Conservation (phyloP, 495 filamentous ascomycete genomes). For the Aspergillus steynii region DNA sequence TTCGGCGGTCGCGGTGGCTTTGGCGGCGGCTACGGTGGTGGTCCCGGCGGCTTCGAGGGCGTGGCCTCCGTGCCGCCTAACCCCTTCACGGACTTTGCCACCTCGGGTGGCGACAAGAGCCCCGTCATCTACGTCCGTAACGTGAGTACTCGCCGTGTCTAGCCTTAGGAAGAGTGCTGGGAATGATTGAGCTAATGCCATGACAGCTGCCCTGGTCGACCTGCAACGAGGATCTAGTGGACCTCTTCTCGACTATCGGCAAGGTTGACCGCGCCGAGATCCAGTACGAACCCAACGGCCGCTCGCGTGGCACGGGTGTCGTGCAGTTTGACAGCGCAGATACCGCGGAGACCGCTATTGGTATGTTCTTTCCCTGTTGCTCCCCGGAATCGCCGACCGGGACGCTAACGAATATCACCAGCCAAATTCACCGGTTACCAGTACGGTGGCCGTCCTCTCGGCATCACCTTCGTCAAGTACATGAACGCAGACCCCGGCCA, state of each 20-base stretch:
- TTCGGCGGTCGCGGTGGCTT: slow-evolving; percentile 50
- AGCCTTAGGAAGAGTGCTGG: too few relatives aligned
- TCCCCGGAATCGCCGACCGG: background rate
- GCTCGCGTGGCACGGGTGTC: slow-evolving; percentile 92
- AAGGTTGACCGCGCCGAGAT: slow-evolving; percentile 98
- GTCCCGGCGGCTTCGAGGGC: slow-evolving; percentile 31
- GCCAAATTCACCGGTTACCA: slow-evolving; percentile 96
- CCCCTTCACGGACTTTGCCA: slow-evolving; percentile 92
- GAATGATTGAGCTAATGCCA: background rate
- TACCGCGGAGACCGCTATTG: slow-evolving; percentile 87
- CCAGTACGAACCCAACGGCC: slow-evolving; percentile 95
- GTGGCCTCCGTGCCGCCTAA: slow-evolving; percentile 67
- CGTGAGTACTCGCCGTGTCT: slow-evolving; percentile 57
- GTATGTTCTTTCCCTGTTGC: slow-evolving; percentile 42
- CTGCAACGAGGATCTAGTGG: slow-evolving; percentile 93
- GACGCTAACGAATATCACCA: slow-evolving; percentile 18
- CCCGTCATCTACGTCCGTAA: slow-evolving; percentile 94
- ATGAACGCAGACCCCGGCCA: slow-evolving; percentile 60
- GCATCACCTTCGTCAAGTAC: slow-evolving; percentile 91
- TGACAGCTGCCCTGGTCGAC: slow-evolving; percentile 94
- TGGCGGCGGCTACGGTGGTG: slow-evolving; percentile 48
- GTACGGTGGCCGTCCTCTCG: slow-evolving; percentile 93
- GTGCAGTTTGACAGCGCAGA: slow-evolving; percentile 84
- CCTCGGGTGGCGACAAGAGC: slow-evolving; percentile 80
- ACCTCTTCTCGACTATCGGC: slow-evolving; percentile 95